Evolutionary conservation across 1,284 basidiomycete species (phyloP).

Genomic region (Leccinum fallax): DNA sequence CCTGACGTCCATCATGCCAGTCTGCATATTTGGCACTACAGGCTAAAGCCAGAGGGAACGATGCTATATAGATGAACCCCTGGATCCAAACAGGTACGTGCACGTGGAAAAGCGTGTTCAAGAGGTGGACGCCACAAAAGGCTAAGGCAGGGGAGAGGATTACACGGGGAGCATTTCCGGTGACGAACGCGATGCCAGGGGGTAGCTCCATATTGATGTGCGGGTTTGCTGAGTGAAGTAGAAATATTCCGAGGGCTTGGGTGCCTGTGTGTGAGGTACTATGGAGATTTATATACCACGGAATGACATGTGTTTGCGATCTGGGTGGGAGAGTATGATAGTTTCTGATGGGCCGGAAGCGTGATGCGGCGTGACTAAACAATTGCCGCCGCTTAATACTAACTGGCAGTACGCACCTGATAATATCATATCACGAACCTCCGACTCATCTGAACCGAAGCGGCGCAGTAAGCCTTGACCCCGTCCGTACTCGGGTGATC

Average conservation of each 20-base stretch:
- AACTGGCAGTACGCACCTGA: not conserved
- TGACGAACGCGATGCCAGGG: conserved; percentile 31
- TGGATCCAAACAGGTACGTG: conserved; percentile 22
- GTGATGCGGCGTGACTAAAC: too few relatives aligned
- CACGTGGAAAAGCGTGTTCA: conserved; percentile 2
- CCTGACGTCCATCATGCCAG: conserved; percentile 30
- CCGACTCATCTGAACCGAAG: not conserved
- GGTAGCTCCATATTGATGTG: conserved; percentile 25
- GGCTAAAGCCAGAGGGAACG: conserved; percentile 31
- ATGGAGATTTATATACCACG: conserved; percentile 14
- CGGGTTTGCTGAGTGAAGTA: not conserved
- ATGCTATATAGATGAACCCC: conserved; percentile 21
- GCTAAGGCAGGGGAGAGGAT: conserved; percentile 20
- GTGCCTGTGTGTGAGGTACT: not conserved
- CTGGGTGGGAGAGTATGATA: not conserved
- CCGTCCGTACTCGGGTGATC: not conserved
- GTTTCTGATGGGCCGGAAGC: too few relatives aligned
- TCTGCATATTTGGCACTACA: conserved; percentile 24
- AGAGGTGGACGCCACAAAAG: conserved; percentile 16
- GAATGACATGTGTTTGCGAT: conserved; percentile 13
- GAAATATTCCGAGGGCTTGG: not conserved
- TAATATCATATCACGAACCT: not conserved
- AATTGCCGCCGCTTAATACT: not conserved
- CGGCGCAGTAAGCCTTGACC: not conserved
- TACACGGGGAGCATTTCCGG: conserved; percentile 22